These are phyloP conservation scores for Aureobasidium zeae DNA, from an alignment of 2,329 filamentous ascomycete species.

Conservation along the genomic window DNA sequence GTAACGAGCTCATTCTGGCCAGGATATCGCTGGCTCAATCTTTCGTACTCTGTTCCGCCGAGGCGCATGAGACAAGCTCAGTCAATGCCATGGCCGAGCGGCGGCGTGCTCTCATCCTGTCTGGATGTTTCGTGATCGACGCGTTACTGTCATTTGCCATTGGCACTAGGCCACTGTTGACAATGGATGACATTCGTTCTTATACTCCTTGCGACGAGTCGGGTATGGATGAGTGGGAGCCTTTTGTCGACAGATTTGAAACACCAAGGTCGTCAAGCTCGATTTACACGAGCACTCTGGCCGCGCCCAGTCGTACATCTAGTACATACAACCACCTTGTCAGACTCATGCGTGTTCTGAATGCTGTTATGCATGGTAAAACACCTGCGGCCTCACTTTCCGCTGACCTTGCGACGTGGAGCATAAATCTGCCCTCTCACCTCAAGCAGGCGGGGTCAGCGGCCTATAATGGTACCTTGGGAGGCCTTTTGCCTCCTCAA, in stretches of 20 bases:
- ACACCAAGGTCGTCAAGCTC: background rate
- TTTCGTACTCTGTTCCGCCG: background rate
- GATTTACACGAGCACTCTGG: background rate
- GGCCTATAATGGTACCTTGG: background rate
- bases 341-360: background rate
- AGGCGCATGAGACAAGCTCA: background rate
- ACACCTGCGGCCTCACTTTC: background rate
- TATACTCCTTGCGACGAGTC: background rate
- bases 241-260: background rate
- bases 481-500: background rate
- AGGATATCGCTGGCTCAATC: background rate
- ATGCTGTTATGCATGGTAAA: background rate
- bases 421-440: background rate
- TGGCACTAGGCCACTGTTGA: background rate
- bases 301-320: background rate
- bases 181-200: background rate
- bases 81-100: no score
- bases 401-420: background rate
- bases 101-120: background rate
- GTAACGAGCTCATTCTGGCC: background rate
- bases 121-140: constrained; percentile 2
- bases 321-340: constrained; percentile 3
- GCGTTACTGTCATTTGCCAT: background rate
- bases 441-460: background rate
- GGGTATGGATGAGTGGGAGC: constrained; percentile 1